Evolutionary conservation across 1,284 basidiomycete genomes (phyloP).

Genomic region (Cutaneotrichosporon mucoides): DNA sequence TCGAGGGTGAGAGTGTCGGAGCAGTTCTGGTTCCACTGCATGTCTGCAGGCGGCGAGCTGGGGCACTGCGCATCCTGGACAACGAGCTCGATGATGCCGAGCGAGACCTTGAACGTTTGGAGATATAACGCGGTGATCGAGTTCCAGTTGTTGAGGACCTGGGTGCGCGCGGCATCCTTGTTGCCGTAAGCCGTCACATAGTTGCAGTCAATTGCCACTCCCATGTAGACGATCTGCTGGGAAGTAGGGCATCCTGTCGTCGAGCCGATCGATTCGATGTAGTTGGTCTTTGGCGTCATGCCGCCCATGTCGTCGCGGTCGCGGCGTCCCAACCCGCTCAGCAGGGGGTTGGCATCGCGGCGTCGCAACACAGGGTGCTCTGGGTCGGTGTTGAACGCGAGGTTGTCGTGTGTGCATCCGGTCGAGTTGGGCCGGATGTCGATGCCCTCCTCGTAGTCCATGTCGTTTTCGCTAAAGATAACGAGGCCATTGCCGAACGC

Average conservation of each 20-base stretch:
- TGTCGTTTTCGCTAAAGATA: constrained; percentile 58
- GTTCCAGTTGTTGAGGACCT: constrained; percentile 69
- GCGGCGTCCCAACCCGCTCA: not conserved
- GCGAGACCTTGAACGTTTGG: constrained; percentile 74
- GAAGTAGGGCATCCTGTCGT: constrained; percentile 68
- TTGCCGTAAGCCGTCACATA: constrained; percentile 63
- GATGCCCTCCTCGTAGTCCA: constrained; percentile 19
- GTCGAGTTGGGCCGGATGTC: constrained; percentile 10
- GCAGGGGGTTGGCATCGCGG: not conserved
- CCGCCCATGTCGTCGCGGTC: constrained; percentile 32
- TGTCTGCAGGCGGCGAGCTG: constrained; percentile 49
- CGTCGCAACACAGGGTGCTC: constrained; percentile 54
- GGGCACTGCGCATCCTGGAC: constrained; percentile 47
- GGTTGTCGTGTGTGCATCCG: constrained; percentile 64
- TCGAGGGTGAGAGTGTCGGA: constrained; percentile 56
- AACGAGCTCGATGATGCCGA: constrained; percentile 69
- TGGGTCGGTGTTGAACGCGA: constrained; percentile 64
- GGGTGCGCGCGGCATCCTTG: constrained; percentile 61
- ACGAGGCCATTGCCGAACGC: constrained; percentile 59
- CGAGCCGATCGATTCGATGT: constrained; percentile 62
- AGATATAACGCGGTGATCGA: constrained; percentile 71
- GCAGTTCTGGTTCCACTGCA: constrained; percentile 54
- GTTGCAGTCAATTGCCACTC: constrained; percentile 82
- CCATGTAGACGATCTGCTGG: constrained; percentile 67
- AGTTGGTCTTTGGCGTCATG: constrained; percentile 53